phyloP scores from a whole-genome alignment of 495 filamentous ascomycete species.

The Daldinia childiae region DNA sequence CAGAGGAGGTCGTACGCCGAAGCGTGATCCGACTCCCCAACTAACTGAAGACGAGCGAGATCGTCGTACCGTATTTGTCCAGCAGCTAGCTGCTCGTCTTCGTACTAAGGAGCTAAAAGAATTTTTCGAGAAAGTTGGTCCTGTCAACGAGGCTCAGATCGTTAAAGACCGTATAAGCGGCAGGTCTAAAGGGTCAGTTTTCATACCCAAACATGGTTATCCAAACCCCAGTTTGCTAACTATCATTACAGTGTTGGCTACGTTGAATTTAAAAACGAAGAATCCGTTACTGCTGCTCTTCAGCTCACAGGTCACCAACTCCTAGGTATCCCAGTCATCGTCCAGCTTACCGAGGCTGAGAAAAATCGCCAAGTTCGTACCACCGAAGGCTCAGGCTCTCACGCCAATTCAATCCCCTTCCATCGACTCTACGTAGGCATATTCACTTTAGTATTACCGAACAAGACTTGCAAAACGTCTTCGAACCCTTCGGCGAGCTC shows the following conservation, averaged over 20 bases:
- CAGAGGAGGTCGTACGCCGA: slow-evolving; percentile 61
- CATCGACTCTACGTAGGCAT: slow-evolving; percentile 98
- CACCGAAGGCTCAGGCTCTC: slow-evolving; percentile 71
- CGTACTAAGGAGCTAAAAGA: slow-evolving; percentile 90
- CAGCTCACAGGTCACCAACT: slow-evolving; percentile 99
- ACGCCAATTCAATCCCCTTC: slow-evolving; percentile 83
- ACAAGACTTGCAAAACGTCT: slow-evolving; percentile 93
- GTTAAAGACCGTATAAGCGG: slow-evolving; percentile 98
- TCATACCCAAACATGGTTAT: not conserved
- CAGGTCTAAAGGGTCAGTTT: slow-evolving; percentile 92
- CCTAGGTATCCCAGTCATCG: slow-evolving; percentile 98
- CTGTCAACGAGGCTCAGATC: slow-evolving; percentile 97
- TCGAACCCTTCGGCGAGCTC: slow-evolving; percentile 97
- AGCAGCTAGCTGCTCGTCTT: slow-evolving; percentile 93
- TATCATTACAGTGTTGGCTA: slow-evolving; percentile 83
- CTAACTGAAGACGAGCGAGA: slow-evolving; percentile 96
- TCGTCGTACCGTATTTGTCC: slow-evolving; percentile 95
- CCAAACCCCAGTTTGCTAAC: slow-evolving; percentile 4
- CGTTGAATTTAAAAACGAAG: slow-evolving; percentile 98
- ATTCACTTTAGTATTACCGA: slow-evolving; percentile 99
- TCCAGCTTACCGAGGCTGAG: slow-evolving; percentile 97
- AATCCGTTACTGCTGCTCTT: slow-evolving; percentile 91
- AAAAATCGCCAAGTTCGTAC: slow-evolving; percentile 98
- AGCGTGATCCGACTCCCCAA: slow-evolving; percentile 63
- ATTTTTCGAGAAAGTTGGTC: slow-evolving; percentile 97